Evolutionary conservation across 2,329 filamentous ascomycete species (phyloP).

Genomic region (Talaromyces marneffei): DNA sequence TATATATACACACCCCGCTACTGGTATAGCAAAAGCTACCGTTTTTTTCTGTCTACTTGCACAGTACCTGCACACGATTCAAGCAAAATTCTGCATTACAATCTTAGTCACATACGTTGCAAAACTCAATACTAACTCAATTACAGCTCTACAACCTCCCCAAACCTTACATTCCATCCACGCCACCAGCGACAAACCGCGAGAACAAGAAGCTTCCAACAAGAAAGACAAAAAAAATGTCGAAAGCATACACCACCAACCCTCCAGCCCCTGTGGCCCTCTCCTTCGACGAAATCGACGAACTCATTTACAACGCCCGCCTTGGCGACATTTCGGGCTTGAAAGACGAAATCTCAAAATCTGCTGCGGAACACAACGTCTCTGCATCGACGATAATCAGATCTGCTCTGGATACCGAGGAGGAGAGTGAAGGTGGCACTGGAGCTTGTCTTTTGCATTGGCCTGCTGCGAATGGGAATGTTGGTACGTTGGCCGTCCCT

Average conservation of each 20-base stretch:
- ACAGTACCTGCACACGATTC: no score
- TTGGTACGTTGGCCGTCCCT: constrained; percentile 61
- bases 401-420: constrained; percentile 66
- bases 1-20: background rate
- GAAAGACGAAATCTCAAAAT: constrained; percentile 50
- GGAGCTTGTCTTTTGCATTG: constrained; percentile 65
- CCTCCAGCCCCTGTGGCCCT: constrained; percentile 36
- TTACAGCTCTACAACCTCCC: background rate
- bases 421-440: constrained; percentile 61
- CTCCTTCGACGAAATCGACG: constrained; percentile 77
- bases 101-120: no score
- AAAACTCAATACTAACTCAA: background rate
- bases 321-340: constrained; percentile 70
- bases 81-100: no score
- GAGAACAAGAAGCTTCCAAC: background rate
- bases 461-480: constrained; percentile 83
- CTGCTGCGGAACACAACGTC: constrained; percentile 58
- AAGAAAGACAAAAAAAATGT: background rate
- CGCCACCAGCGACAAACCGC: background rate
- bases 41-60: background rate
- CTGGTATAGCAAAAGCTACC: background rate
- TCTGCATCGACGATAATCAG: constrained; percentile 60
- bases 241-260: constrained; percentile 1
- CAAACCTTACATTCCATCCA: background rate
- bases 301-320: constrained; percentile 82